Evolutionary conservation across 2,329 filamentous ascomycete species (phyloP), one percentile per base, ranked within the genome.

Genomic region (Botryotinia globosa): DNA sequence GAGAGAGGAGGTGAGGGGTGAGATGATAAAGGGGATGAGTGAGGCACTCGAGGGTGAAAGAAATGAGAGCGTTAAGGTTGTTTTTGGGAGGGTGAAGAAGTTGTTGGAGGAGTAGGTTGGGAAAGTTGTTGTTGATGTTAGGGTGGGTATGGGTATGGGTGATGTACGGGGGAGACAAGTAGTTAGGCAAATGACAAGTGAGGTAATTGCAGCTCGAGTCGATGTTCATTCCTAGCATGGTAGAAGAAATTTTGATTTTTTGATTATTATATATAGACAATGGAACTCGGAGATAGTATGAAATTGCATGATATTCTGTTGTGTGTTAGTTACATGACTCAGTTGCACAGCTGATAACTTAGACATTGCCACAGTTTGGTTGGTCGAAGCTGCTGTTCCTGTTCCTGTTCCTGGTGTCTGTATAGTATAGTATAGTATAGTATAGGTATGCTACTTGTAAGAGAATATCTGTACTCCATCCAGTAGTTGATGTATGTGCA

Each of bases 41-140:
- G 77, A 78, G 65, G 78, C 76, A 4, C 72, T 73, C 61, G 77
- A 73, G 62, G 74, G 75, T 58, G 80, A 80, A 59, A 77, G 79
- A 51, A 79, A 78, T 37, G 77, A 76, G 22, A 73, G 74, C 18
- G 79, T 80, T 25, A 75, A 76, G 62, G 73, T 45, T 64, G 74
- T 74, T 34, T 74, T 79, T 68, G 78, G 77, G 64, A 78, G 72
- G 65, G 74, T 74, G 9, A 64, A 76, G 45, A 79, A 76, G 62
- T 74, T 69, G 42, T 71, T 80, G 20, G 73, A 76, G 22, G 72
- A 74, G 34, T 67, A 67, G 48, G 5, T 9, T 3, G 10, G 51
- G 32, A 14, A 8, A 10, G n/a, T 18, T 22, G 3, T 12, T 39
- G 7, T 32, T 32, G 4, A 7, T 29, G 20, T 22, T 12, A 22